These are phyloP conservation scores for Patellifolia procumbens DNA, from an alignment of 179 eudicot genomes.

Conservation along the genomic window DNA sequence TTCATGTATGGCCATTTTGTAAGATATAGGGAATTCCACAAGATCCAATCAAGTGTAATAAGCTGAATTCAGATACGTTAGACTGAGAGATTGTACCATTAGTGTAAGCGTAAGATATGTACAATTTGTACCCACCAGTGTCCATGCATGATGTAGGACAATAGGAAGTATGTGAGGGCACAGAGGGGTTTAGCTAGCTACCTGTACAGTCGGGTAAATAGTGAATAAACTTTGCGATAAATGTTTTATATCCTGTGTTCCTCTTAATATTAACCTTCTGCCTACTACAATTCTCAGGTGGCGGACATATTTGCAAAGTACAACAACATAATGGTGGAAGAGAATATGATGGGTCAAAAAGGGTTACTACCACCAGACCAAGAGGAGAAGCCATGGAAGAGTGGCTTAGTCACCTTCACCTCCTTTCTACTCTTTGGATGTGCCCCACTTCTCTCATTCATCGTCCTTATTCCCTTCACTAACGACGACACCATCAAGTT, in stretches of 20 bases:
- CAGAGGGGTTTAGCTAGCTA: no score
- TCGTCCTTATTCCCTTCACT: constrained; percentile 70
- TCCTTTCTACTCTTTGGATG: constrained; percentile 59
- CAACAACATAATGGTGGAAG: constrained; percentile 57
- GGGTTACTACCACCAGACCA: constrained; percentile 44
- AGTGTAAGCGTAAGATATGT: no score
- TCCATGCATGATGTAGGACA: no score
- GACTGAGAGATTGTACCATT: no score
- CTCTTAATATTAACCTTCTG: background rate
- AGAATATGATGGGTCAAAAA: constrained; percentile 45
- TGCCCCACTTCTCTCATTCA: constrained; percentile 61
- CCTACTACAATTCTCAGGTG: constrained; percentile 33
- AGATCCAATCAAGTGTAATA: no score
- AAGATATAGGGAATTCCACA: no score
- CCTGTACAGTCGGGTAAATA: no score
- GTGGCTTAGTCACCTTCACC: constrained; percentile 57
- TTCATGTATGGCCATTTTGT: no score
- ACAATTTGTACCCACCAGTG: no score
- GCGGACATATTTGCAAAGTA: constrained; percentile 62
- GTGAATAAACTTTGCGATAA: no score
- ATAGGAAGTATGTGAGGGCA: no score
- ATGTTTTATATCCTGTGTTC: background rate
- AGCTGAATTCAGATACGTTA: no score
- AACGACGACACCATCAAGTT: constrained; percentile 46
- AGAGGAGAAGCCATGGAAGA: constrained; percentile 68